Conservation (phyloP, 208 protist species). For the Wallacemonas sp. region DNA sequence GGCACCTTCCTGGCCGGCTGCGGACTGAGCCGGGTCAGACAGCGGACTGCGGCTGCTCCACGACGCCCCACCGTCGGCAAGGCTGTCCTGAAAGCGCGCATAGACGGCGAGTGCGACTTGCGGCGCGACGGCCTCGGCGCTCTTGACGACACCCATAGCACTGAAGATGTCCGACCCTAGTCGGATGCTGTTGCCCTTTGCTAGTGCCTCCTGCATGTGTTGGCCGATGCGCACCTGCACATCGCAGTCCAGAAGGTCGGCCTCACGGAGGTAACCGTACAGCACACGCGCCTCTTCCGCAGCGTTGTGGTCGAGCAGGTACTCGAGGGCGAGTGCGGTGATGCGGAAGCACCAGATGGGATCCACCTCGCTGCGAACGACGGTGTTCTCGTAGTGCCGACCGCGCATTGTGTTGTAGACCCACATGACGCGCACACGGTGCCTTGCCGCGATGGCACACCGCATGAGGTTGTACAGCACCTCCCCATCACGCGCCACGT, state of each 20-base stretch:
- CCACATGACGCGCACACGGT: constrained; percentile 89
- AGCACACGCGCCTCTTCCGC: constrained; percentile 68
- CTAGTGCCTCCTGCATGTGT: constrained; percentile 73
- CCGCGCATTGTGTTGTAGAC: constrained; percentile 87
- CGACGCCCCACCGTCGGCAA: not conserved
- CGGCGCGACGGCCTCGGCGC: constrained; percentile 53
- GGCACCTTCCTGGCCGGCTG: constrained; percentile 6
- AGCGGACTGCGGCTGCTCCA: constrained; percentile 15
- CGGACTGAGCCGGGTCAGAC: not conserved
- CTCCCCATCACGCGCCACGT: constrained; percentile 83
- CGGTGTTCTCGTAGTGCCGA: constrained; percentile 81
- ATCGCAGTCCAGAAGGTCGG: constrained; percentile 60
- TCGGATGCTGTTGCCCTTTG: constrained; percentile 62
- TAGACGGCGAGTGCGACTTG: constrained; percentile 73
- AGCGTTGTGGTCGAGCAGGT: constrained; percentile 65
- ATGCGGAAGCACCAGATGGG: constrained; percentile 86
- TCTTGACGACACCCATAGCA: constrained; percentile 51
- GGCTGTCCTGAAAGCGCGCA: constrained; percentile 30
- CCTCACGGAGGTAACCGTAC: constrained; percentile 71
- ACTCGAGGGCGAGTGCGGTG: constrained; percentile 59
- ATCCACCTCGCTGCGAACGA: constrained; percentile 76
- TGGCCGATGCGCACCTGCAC: constrained; percentile 75
- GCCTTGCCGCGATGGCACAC: constrained; percentile 72
- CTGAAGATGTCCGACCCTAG: constrained; percentile 20
- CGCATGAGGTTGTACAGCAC: constrained; percentile 81